phyloP scores from a whole-genome alignment of 345 rosid species.

The Eutrema heterophyllum region DNA sequence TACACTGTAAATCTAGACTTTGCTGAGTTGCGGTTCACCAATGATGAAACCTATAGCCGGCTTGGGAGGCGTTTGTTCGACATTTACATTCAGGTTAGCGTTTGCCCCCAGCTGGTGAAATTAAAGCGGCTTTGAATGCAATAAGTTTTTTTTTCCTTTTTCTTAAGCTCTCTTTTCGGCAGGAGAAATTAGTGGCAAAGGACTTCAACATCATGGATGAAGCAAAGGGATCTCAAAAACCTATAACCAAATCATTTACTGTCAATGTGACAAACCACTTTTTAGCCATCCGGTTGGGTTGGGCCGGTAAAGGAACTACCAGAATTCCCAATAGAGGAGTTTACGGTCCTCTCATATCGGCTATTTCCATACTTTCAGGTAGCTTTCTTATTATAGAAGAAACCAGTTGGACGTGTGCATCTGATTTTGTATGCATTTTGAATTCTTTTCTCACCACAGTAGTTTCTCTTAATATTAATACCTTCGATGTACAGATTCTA shows the following conservation, averaged over 20 bases:
- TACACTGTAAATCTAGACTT: slow-evolving; percentile 52
- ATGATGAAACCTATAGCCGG: slow-evolving; percentile 39
- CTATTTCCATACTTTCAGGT: slow-evolving; percentile 48
- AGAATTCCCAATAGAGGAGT: slow-evolving; percentile 42
- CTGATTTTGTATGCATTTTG: neutral
- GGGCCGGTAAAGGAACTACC: slow-evolving; percentile 64
- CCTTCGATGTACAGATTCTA: slow-evolving; percentile 28
- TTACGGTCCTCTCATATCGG: slow-evolving; percentile 60
- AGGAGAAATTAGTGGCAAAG: slow-evolving; percentile 44
- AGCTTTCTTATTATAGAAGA: slow-evolving; percentile 1
- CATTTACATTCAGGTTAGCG: slow-evolving; percentile 57
- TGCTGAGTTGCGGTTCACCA: slow-evolving; percentile 53
- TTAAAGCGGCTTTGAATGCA: neutral
- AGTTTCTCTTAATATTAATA: neutral
- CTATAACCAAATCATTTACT: slow-evolving; percentile 24
- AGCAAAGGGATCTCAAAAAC: slow-evolving; percentile 42
- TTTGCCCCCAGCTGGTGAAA: neutral
- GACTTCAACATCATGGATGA: slow-evolving; percentile 51
- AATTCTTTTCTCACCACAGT: neutral
- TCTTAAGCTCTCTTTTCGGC: slow-evolving; percentile 14
- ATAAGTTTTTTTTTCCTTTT: neutral
- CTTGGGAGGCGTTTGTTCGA: slow-evolving; percentile 60
- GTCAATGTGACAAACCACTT: slow-evolving; percentile 35
- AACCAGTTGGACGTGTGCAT: neutral
- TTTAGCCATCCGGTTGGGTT: slow-evolving; percentile 45